Percentiles rank a stretch among this genome's conserved stretches.
Evolutionary conservation across 306 rosid genomes (phyloP).

Genomic region (Rosa chinensis): DNA sequence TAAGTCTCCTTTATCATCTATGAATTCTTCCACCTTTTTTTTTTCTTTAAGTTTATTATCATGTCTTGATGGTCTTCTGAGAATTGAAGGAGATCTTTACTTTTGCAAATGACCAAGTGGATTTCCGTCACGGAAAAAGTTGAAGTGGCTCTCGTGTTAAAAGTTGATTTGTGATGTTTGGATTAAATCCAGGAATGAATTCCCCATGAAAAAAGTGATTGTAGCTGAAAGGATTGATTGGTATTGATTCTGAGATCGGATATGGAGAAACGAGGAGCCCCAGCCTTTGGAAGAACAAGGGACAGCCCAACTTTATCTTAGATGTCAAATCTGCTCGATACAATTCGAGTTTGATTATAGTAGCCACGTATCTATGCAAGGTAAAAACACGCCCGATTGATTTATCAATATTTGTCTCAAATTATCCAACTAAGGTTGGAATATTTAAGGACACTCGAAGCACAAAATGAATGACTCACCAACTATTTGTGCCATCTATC

Average conservation of each 20-base stretch:
- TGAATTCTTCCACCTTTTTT: not conserved
- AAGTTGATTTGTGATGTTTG: not conserved
- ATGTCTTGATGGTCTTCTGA: not conserved
- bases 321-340: too few species aligned
- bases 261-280: not conserved
- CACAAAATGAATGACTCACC: too few species aligned
- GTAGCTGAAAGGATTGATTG: not conserved
- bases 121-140: constrained; percentile 1
- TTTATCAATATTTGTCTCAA: too few species aligned
- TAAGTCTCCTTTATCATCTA: not conserved
- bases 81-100: not conserved
- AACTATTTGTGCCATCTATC: too few species aligned
- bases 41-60: not conserved
- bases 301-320: not conserved
- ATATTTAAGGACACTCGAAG: too few species aligned
- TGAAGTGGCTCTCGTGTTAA: not conserved
- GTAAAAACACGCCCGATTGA: too few species aligned
- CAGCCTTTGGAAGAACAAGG: not conserved
- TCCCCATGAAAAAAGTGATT: not conserved
- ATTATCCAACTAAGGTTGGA: too few species aligned
- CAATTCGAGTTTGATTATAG: too few species aligned
- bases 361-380: too few species aligned
- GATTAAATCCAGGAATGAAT: not conserved
- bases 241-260: not conserved
- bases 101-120: not conserved